A percentile compares a stretch with the other conserved stretches of the same genome.
phyloP scores from a whole-genome alignment of 2,329 filamentous ascomycete genomes.

The Epichloe elymi region DNA sequence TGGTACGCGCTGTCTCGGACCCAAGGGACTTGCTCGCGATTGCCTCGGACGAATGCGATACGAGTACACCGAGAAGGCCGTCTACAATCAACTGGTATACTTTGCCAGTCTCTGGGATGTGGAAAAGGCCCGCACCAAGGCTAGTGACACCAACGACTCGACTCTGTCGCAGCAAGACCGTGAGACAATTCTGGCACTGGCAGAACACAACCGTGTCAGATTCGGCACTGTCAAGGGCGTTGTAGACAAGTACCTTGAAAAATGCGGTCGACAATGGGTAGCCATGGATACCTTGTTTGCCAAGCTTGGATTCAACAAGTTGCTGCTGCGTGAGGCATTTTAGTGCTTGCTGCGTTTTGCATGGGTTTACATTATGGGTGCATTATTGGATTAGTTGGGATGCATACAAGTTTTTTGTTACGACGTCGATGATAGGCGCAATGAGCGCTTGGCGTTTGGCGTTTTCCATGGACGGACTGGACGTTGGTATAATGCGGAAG shows the following conservation, averaged over 20 bases:
- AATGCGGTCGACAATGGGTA: conserved; percentile 85
- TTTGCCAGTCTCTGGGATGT: conserved; percentile 78
- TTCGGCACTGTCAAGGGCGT: conserved; percentile 66
- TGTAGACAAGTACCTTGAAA: conserved; percentile 74
- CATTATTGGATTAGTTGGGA: neutral
- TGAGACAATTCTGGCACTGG: conserved; percentile 57
- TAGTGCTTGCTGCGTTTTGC: neutral
- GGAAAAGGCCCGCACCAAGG: conserved; percentile 56
- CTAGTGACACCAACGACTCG: conserved; percentile 32
- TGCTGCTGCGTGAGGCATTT: conserved; percentile 6
- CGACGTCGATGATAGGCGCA: neutral
- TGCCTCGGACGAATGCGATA: conserved; percentile 82
- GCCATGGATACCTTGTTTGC: conserved; percentile 83
- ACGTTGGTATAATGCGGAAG: neutral
- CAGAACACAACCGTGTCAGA: conserved; percentile 66
- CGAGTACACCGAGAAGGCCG: conserved; percentile 73
- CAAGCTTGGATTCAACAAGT: conserved; percentile 43
- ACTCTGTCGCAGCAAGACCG: conserved; percentile 38
- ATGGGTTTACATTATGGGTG: neutral
- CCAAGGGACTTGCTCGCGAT: conserved; percentile 69
- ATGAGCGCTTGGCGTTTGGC: neutral
- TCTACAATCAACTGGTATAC: conserved; percentile 93
- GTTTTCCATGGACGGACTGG: neutral
- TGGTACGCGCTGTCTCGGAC: conserved; percentile 77
- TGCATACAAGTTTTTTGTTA: neutral